A percentile compares a stretch with the other conserved stretches of the same genome.
phyloP scores from a whole-genome alignment of 129 eudicot genomes.

The Centaurea solstitialis region DNA sequence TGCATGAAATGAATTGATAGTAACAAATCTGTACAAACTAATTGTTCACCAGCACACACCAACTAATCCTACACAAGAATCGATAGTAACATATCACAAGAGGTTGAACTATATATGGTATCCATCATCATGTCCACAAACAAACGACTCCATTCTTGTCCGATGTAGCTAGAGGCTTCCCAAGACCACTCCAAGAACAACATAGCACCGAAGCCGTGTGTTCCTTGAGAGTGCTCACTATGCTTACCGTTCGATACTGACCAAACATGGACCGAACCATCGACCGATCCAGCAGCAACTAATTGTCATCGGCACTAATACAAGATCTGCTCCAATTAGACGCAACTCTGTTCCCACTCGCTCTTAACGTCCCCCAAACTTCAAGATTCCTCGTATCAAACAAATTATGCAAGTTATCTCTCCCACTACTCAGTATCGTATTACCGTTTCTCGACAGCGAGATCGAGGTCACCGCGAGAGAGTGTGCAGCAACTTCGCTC shows the following conservation, averaged over 20 bases:
- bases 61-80: not conserved
- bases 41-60: not conserved
- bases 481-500: constrained; percentile 91
- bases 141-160: constrained; percentile 81
- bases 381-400: constrained; percentile 81
- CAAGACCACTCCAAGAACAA: constrained; percentile 91
- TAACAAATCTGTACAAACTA: constrained; percentile 24
- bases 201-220: constrained; percentile 68
- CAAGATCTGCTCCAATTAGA: constrained; percentile 98
- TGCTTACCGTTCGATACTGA: constrained; percentile 54
- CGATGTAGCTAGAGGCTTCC: constrained; percentile 83
- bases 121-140: constrained; percentile 56
- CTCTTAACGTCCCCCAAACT: constrained; percentile 70
- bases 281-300: constrained; percentile 94
- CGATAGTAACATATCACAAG: not conserved
- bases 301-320: constrained; percentile 85
- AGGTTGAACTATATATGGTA: not conserved
- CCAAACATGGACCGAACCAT: constrained; percentile 88
- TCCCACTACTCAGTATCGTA: constrained; percentile 78
- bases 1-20: constrained; percentile 1
- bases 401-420: constrained; percentile 86
- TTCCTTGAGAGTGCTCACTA: constrained; percentile 83
- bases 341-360: constrained; percentile 80
- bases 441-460: constrained; percentile 85
- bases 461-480: constrained; percentile 71